These are phyloP conservation scores for Coemansia sp. DNA, from an alignment of 192 early-diverging fungal species.

Conservation along the genomic window DNA sequence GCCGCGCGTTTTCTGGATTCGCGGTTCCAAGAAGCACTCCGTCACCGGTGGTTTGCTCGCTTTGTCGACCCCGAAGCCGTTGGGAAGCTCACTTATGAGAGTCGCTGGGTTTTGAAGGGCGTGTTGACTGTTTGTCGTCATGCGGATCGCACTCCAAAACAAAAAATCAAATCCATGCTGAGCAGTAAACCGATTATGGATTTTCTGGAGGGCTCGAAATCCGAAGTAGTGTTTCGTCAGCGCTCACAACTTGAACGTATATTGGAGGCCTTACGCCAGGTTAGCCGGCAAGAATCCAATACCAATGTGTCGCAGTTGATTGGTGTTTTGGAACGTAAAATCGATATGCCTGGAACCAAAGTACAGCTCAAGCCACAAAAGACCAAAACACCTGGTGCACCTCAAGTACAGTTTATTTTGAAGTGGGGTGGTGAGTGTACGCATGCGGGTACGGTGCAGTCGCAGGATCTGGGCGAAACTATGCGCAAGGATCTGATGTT, in stretches of 20 bases:
- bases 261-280: constrained; percentile 62
- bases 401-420: constrained; percentile 86
- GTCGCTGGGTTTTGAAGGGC: constrained; percentile 89
- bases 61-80: constrained; percentile 55
- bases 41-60: constrained; percentile 54
- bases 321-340: constrained; percentile 76
- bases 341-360: constrained; percentile 82
- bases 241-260: constrained; percentile 51
- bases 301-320: constrained; percentile 65
- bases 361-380: constrained; percentile 84
- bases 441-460: constrained; percentile 87
- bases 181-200: constrained; percentile 63
- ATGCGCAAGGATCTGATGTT: constrained; percentile 87
- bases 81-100: constrained; percentile 55
- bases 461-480: constrained; percentile 86
- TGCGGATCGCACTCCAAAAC: constrained; percentile 95
- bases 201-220: constrained; percentile 61
- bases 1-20: constrained; percentile 72
- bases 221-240: constrained; percentile 81
- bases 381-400: constrained; percentile 63
- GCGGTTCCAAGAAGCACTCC: constrained; percentile 71
- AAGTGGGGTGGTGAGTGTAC: constrained; percentile 99
- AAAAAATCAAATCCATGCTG: constrained; percentile 91
- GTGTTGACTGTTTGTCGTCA: constrained; percentile 92
- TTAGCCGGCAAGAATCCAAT: constrained; percentile 53